A percentile compares a stretch with the other conserved stretches of the same genome.
phyloP scores from a whole-genome alignment of 176 grass and related monocot genomes.

The Rhynchospora pubera region DNA sequence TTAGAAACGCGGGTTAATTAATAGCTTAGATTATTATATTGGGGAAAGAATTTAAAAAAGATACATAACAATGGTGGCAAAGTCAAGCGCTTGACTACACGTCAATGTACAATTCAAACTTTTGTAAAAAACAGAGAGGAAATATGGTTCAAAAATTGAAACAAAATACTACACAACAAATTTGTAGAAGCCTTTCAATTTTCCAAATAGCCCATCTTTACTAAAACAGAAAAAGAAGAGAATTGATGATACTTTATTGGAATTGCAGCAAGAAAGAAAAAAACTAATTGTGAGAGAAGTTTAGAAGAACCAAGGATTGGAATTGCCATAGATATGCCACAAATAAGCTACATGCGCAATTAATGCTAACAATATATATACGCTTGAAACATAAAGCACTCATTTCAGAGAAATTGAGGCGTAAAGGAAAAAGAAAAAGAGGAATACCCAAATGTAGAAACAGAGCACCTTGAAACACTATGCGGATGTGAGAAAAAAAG shows the following conservation, averaged over 20 bases:
- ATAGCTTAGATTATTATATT: neutral
- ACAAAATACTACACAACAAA: neutral
- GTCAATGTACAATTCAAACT: neutral
- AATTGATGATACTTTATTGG: neutral
- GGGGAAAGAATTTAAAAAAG: neutral
- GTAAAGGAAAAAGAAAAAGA: neutral
- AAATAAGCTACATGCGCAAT: neutral
- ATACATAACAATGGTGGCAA: neutral
- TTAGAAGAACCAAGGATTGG: neutral
- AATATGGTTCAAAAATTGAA: neutral
- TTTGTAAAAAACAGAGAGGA: neutral
- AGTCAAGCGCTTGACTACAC: neutral
- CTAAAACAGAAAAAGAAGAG: neutral
- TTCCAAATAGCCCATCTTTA: neutral
- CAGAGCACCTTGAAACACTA: constrained; percentile 1
- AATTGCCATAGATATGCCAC: neutral
- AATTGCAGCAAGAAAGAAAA: neutral
- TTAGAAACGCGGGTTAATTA: constrained; percentile 10
- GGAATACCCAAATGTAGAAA: neutral
- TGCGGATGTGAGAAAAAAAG: neutral
- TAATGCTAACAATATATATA: neutral
- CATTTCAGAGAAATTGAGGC: neutral
- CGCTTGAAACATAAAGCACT: neutral
- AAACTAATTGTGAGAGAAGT: neutral
- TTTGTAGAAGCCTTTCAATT: neutral